These are phyloP conservation scores for Trichoderma harzianum DNA, from an alignment of 2,329 filamentous ascomycete genomes.

Conservation along the genomic window DNA sequence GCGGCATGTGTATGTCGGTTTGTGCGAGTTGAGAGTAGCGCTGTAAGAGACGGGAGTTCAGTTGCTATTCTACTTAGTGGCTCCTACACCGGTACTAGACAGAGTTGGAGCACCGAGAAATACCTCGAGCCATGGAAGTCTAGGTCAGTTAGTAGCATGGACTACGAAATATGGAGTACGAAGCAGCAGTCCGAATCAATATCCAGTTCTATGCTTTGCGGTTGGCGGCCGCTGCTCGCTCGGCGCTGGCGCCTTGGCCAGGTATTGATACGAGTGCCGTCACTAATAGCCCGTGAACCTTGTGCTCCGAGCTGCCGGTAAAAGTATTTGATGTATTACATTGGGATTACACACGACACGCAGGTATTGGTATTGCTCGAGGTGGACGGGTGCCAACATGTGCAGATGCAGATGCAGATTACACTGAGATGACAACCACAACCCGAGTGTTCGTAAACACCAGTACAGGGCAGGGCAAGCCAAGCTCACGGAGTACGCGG, in stretches of 20 bases:
- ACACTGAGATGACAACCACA: background rate
- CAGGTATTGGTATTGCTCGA: background rate
- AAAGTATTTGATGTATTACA: background rate
- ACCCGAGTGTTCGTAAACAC: background rate
- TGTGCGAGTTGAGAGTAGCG: background rate
- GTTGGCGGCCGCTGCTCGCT: constrained; percentile 7
- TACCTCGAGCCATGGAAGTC: background rate
- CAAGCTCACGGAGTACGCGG: constrained; percentile 1
- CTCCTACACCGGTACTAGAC: background rate
- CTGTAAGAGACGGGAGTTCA: background rate
- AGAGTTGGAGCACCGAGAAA: constrained; percentile 3
- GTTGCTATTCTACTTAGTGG: background rate
- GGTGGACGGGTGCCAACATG: background rate
- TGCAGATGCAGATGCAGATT: background rate
- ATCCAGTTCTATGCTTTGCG: background rate
- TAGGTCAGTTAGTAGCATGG: background rate
- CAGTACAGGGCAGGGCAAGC: background rate
- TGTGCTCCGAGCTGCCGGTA: constrained; percentile 4
- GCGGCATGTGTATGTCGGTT: background rate
- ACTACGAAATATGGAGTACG: background rate
- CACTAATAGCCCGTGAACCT: background rate
- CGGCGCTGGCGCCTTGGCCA: background rate
- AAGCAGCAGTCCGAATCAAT: background rate
- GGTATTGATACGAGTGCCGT: background rate
- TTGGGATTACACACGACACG: background rate